A percentile compares a stretch with the other conserved stretches of the same genome.
phyloP scores from a whole-genome alignment of 306 rosid species.

The Cucumis melo region DNA sequence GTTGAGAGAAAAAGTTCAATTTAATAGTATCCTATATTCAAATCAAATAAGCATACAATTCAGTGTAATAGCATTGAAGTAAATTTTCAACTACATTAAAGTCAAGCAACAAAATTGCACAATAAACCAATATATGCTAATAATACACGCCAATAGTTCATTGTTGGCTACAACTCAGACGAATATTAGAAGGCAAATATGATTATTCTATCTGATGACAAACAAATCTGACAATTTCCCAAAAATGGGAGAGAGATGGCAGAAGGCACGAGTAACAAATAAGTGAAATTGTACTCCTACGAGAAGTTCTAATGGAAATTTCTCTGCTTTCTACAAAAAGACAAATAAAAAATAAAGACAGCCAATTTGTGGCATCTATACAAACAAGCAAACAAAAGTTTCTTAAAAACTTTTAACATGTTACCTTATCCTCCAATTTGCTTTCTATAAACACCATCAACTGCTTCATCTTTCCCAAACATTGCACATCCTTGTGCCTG shows the following conservation, averaged over 20 bases:
- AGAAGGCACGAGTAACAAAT: neutral
- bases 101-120: neutral
- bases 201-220: neutral
- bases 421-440: constrained; percentile 82
- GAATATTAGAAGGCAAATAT: neutral
- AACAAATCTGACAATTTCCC: neutral
- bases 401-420: neutral
- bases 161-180: neutral
- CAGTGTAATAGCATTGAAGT: neutral
- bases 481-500: constrained; percentile 89
- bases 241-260: neutral
- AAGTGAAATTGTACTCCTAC: neutral
- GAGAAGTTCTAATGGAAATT: neutral
- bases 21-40: constrained; percentile 50
- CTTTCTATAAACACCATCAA: constrained; percentile 74
- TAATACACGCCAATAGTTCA: neutral
- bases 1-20: constrained; percentile 79
- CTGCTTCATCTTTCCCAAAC: constrained; percentile 85
- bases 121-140: neutral
- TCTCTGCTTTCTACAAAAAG: neutral
- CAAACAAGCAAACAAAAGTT: neutral
- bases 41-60: neutral
- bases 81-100: neutral
- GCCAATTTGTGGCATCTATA: neutral
- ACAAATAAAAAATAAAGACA: neutral